Conservation (phyloP, 1,139 yeast species). For the Hemisphaericaspora subhashii region DNA sequence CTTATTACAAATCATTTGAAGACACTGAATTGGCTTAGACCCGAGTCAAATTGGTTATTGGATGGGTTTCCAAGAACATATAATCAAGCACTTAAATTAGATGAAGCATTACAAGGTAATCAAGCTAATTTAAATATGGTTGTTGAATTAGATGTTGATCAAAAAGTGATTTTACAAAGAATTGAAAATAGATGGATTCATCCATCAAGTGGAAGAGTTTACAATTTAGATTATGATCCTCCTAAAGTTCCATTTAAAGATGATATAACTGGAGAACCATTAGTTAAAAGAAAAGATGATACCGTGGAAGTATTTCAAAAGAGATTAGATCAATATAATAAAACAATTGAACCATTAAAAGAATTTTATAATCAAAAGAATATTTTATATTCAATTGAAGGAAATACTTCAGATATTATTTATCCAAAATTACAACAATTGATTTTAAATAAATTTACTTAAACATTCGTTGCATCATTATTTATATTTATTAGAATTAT, state of each 20-base stretch:
- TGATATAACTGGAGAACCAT: slow-evolving; percentile 85
- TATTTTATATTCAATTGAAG: slow-evolving; percentile 58
- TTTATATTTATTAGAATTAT: slow-evolving; percentile 1
- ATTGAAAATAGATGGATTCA: slow-evolving; percentile 88
- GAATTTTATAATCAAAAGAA: slow-evolving; percentile 57
- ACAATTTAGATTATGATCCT: slow-evolving; percentile 83
- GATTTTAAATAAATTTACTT: slow-evolving; percentile 31
- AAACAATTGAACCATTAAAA: slow-evolving; percentile 61
- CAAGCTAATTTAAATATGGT: slow-evolving; percentile 62
- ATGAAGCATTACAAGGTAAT: slow-evolving; percentile 39
- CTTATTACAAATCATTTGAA: slow-evolving; percentile 55
- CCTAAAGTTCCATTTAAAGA: slow-evolving; percentile 80
- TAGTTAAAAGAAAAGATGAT: slow-evolving; percentile 79
- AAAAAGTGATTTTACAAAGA: slow-evolving; percentile 71
- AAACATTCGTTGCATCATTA: too few species aligned
- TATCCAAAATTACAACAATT: slow-evolving; percentile 64
- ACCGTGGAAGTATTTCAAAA: slow-evolving; percentile 65
- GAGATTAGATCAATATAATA: slow-evolving; percentile 63
- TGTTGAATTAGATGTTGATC: slow-evolving; percentile 82
- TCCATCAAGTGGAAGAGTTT: slow-evolving; percentile 78
- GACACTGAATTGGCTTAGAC: slow-evolving; percentile 45
- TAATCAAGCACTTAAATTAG: slow-evolving; percentile 66
- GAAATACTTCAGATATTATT: slow-evolving; percentile 81
- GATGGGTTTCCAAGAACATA: slow-evolving; percentile 91
- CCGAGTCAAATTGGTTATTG: slow-evolving; percentile 62